Base-by-base conservation (phyloP, 2,329 filamentous ascomycete genomes). In the Aspergillus quadricinctus region DNA sequence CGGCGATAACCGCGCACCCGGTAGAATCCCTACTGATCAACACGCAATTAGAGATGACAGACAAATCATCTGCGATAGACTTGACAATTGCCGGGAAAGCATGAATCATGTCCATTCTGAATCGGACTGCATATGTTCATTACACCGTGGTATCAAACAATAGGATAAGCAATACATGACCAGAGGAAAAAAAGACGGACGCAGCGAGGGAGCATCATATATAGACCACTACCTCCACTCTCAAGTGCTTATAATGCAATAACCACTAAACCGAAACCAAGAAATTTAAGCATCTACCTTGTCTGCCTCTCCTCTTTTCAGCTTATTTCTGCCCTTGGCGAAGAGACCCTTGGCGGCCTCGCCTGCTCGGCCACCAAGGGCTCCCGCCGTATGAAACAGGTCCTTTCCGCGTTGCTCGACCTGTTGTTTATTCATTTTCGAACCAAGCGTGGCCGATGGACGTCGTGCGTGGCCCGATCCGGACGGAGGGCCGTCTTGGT, bases 271-370 rank as follows among this genome's bases (percentile, higher is more conserved):
- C 27, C 50, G 48, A 54, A 37, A 51, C 50, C 53, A 62, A 75
- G 71, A 83, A 80, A 64, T 50, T 88, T 78, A 86, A 83, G 80
- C 78, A 86, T 90, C 91, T 89, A 92, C 89, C 90, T 95, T 95
- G 75, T 94, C 90, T 69, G 75, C 75, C 53, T 75, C 75, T 60
- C 86, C 85, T 61, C 83, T 83, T 70, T 80, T 79, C 68, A 96
- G 86, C 75, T 90, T 93, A 77, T 84, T 93, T 77, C 89, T 93
- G 64, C 92, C 90, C 77, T 96, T 96, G 63, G 89, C 91, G 72
- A 97, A 87, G 61, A 97, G 75, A 52, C 92, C 93, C 78, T 96
- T 96, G 50, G 92, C 92, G 57, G 91, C 90, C 70, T 90, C 92
- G 61, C 84, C 83, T 31, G 85, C 86, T 67, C 87, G 88, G 25